Base-by-base conservation (phyloP, 2,329 filamentous ascomycete genomes). In the Claviceps pazoutovae region DNA sequence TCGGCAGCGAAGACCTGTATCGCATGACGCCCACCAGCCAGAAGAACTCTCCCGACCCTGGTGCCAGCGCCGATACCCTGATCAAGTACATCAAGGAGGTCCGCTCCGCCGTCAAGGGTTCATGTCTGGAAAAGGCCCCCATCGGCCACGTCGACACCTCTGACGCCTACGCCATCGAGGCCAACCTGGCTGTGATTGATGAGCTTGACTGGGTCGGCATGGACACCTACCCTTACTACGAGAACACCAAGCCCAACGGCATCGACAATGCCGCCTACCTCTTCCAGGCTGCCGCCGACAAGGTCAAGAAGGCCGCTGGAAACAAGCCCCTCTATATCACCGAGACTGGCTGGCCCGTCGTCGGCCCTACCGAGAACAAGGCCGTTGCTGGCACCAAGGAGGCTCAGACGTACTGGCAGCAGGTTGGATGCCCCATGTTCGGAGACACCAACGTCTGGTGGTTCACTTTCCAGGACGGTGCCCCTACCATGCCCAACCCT, bases 61-160 rank as follows among this genome's bases (percentile, higher is more conserved):
- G 88, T 57, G 72, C 76, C 42, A 67, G 75, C 48, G 84, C 88
- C 5, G 70, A 73, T 41, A 73, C 71, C 11, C 71, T 95, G 41
- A 75, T 80, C 60, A 66, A 70, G 53, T 93, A 89, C 70, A 88
- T 95, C 72, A 67, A 74, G 53, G 72, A 84, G 64, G 81, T 86
- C 54, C 80, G 82, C 56, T 66, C 72, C 30, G 73, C 78, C 55
- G 78, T 94, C 61, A 62, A 75, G 30, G 78, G 78, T 54, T 88
- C 86, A 14, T 63, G 70, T 48, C 71, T 86, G 23, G 69, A 74
- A 39, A 68, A 69, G 23, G 75, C 72, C 46, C 73, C 79, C 17
- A 73, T 95, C 54, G 88, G 88, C 50, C 89, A 95, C 68, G 88
- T 95, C 64, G 89, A 95, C 64, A 94, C 89, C 49, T 95, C 88